Evolutionary conservation across 768 basidiomycete genomes (phyloP).

Genomic region (Symmetrospora coprosmae): DNA sequence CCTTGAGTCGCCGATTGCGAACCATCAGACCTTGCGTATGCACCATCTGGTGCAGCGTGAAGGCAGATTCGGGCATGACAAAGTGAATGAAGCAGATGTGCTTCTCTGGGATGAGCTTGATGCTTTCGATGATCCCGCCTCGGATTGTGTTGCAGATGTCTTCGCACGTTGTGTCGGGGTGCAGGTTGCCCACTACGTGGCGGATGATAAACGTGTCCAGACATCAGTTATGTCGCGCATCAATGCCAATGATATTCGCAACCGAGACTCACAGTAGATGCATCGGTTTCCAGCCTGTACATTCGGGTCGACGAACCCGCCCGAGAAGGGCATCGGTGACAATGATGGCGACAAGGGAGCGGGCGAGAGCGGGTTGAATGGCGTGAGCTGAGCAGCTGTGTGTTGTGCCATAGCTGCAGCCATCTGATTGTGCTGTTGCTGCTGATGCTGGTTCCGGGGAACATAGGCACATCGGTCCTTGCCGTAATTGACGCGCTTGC

Average conservation of each 20-base stretch:
- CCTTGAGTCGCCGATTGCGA: slow-evolving; percentile 84
- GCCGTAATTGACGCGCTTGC: slow-evolving; percentile 92
- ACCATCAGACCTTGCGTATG: slow-evolving; percentile 75
- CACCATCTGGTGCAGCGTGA: slow-evolving; percentile 86
- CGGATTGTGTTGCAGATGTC: slow-evolving; percentile 92
- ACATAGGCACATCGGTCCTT: slow-evolving; percentile 98
- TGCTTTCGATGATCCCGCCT: slow-evolving; percentile 89
- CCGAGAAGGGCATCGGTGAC: slow-evolving; percentile 35
- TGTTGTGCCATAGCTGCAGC: slow-evolving; percentile 35
- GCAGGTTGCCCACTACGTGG: slow-evolving; percentile 49
- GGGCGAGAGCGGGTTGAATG: slow-evolving; percentile 32
- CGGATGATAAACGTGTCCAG: background rate
- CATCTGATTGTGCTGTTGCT: slow-evolving; percentile 39
- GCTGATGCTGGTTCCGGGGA: slow-evolving; percentile 77
- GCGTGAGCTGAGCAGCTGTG: slow-evolving; percentile 12
- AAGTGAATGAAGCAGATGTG: slow-evolving; percentile 56
- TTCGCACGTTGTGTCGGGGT: slow-evolving; percentile 85
- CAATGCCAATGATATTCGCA: no score
- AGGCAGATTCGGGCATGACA: slow-evolving; percentile 80
- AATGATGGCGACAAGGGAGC: slow-evolving; percentile 27
- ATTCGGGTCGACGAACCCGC: slow-evolving; percentile 36
- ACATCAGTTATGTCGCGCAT: background rate
- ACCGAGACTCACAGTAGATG: slow-evolving; percentile 47
- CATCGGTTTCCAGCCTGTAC: slow-evolving; percentile 65
- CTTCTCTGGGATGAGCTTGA: slow-evolving; percentile 89